A percentile compares a stretch with the other conserved stretches of the same genome.
phyloP scores from a whole-genome alignment of 805 yeast genomes.

The Candida loeiensis region DNA sequence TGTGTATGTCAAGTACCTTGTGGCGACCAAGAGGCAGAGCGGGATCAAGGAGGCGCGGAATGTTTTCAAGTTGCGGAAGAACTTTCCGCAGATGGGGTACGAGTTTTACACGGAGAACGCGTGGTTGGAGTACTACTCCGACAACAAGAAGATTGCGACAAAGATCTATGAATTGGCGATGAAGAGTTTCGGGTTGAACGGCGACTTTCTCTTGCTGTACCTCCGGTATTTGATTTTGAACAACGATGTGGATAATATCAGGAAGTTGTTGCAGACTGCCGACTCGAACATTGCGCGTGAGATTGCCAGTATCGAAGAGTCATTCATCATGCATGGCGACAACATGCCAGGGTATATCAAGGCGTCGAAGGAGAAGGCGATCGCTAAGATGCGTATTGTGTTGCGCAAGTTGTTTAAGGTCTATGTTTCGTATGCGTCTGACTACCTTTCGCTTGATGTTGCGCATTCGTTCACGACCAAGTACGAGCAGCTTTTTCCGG shows the following conservation, averaged over 20 bases:
- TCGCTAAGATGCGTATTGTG: constrained; percentile 22
- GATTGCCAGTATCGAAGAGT: constrained; percentile 22
- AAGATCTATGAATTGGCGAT: constrained; percentile 79
- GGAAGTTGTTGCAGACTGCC: constrained; percentile 78
- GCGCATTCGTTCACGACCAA: constrained; percentile 64
- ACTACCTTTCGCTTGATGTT: constrained; percentile 66
- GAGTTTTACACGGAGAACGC: constrained; percentile 83
- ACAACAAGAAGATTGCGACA: constrained; percentile 63
- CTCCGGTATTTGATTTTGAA: constrained; percentile 65
- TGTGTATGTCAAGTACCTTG: constrained; percentile 68
- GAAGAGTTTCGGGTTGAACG: constrained; percentile 51
- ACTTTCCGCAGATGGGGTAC: constrained; percentile 55
- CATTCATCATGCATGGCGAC: constrained; percentile 11
- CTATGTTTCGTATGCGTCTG: constrained; percentile 66
- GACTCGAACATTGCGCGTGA: constrained; percentile 49
- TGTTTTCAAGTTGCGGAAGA: constrained; percentile 67
- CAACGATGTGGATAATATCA: constrained; percentile 70
- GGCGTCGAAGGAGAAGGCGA: constrained; percentile 16
- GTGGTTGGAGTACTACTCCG: constrained; percentile 68
- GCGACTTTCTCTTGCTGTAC: constrained; percentile 64
- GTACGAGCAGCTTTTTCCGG: constrained; percentile 63
- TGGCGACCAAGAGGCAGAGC: constrained; percentile 60
- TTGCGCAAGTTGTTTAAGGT: constrained; percentile 34
- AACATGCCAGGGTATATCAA: constrained; percentile 43
- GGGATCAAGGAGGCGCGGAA: constrained; percentile 72